phyloP scores from a whole-genome alignment of 371 early-diverging fungal species.

The Fennellomyces sp. region DNA sequence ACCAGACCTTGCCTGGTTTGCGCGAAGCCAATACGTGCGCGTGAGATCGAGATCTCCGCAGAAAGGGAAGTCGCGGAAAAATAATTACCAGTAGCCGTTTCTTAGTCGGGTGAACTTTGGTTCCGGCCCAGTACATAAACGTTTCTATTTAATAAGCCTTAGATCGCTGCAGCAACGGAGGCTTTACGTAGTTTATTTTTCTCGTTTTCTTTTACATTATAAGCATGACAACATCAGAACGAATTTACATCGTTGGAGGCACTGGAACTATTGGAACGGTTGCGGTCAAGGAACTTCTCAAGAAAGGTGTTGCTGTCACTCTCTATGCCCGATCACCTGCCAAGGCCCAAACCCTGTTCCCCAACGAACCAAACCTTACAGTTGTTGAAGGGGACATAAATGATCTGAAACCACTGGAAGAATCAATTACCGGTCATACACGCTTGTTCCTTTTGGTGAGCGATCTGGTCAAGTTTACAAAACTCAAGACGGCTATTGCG shows the following conservation, averaged over 20 bases:
- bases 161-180: too few relatives aligned
- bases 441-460: constrained; percentile 13
- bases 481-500: not conserved
- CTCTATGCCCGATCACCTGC: constrained; percentile 11
- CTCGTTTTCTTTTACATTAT: too few relatives aligned
- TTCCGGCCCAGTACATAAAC: too few relatives aligned
- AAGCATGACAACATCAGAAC: too few relatives aligned
- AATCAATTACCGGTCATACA: constrained; percentile 23
- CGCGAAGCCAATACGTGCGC: too few relatives aligned
- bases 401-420: constrained; percentile 16
- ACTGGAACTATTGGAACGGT: constrained; percentile 22
- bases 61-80: too few relatives aligned
- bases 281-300: constrained; percentile 15
- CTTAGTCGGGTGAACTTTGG: too few relatives aligned
- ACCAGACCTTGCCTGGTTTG: too few relatives aligned
- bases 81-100: too few relatives aligned
- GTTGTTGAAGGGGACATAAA: not conserved
- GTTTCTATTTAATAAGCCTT: too few relatives aligned
- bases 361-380: not conserved
- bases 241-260: constrained; percentile 19
- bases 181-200: too few relatives aligned
- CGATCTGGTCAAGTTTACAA: not conserved
- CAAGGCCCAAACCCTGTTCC: constrained; percentile 19
- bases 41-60: too few relatives aligned
- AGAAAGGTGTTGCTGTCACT: constrained; percentile 15